A percentile compares a stretch with the other conserved stretches of the same genome.
These are phyloP conservation scores for Globisporangium spiculum DNA, from an alignment of 352 stramenopile species.

Conservation along the genomic window DNA sequence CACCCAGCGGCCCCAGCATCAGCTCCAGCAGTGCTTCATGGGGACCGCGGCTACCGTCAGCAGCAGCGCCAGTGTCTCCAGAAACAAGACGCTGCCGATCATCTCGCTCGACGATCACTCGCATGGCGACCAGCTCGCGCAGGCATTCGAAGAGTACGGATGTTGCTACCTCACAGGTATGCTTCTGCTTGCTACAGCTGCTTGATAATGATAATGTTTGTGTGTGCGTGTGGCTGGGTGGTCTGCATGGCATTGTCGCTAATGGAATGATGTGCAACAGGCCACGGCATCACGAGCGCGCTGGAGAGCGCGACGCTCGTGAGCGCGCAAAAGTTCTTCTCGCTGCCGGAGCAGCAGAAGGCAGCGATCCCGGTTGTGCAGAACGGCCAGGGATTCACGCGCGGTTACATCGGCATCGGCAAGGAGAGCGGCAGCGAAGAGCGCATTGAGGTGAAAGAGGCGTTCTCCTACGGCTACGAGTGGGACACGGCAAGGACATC, in stretches of 20 bases:
- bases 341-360: conserved; percentile 46
- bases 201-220: neutral
- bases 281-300: conserved; percentile 50
- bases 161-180: conserved; percentile 68
- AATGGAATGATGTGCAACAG: conserved; percentile 14
- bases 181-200: neutral
- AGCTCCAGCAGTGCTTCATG: neutral
- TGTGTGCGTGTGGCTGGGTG: neutral
- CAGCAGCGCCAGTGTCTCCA: conserved; percentile 6
- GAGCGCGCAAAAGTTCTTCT: conserved; percentile 57
- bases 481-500: conserved; percentile 31
- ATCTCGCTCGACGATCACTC: conserved; percentile 58
- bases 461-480: conserved; percentile 81
- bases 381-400: conserved; percentile 71
- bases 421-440: conserved; percentile 78
- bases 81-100: conserved; percentile 34
- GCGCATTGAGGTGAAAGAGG: conserved; percentile 79
- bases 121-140: conserved; percentile 41
- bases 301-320: conserved; percentile 52
- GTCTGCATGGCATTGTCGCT: neutral
- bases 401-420: conserved; percentile 75
- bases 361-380: conserved; percentile 54
- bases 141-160: conserved; percentile 63
- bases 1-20: neutral
- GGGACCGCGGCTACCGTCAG: conserved; percentile 4